Evolutionary conservation across 164 flowering plant species (phyloP).

Genomic region (Magnolia sinica): DNA sequence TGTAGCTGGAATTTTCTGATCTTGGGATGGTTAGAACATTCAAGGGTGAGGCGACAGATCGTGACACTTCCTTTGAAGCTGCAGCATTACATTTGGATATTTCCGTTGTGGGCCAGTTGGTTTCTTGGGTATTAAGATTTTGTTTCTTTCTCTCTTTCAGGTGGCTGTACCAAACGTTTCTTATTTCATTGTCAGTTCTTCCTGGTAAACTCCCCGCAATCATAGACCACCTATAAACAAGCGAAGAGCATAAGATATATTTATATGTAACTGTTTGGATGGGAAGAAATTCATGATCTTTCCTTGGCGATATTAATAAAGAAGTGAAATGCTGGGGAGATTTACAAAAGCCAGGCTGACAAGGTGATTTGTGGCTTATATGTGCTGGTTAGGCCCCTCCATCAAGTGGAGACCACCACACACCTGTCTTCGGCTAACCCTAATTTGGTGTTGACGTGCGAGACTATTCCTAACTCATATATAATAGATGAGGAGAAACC

Average conservation of each 20-base stretch:
- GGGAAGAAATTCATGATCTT: no score
- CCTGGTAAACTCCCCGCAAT: constrained; percentile 57
- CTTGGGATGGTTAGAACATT: no score
- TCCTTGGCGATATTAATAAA: no score
- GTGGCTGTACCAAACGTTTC: constrained; percentile 59
- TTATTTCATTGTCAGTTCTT: constrained; percentile 58
- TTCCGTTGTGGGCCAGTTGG: neutral
- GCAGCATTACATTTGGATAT: neutral
- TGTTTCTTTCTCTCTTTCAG: constrained; percentile 36
- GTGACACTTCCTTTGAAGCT: neutral
- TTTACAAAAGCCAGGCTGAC: no score
- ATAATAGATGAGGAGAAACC: no score
- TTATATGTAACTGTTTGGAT: neutral
- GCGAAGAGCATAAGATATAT: neutral
- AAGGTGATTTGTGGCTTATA: neutral
- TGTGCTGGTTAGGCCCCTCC: neutral
- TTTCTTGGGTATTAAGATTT: neutral
- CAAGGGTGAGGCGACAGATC: no score
- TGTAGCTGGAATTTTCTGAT: neutral
- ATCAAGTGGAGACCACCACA: no score
- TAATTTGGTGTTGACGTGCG: no score
- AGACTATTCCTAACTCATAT: no score
- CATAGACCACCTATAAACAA: constrained; percentile 38
- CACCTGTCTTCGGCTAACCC: no score
- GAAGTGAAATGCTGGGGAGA: no score